These are phyloP conservation scores for Pinus albicaulis DNA, from an alignment of 75 land plant species.

Conservation along the genomic window DNA sequence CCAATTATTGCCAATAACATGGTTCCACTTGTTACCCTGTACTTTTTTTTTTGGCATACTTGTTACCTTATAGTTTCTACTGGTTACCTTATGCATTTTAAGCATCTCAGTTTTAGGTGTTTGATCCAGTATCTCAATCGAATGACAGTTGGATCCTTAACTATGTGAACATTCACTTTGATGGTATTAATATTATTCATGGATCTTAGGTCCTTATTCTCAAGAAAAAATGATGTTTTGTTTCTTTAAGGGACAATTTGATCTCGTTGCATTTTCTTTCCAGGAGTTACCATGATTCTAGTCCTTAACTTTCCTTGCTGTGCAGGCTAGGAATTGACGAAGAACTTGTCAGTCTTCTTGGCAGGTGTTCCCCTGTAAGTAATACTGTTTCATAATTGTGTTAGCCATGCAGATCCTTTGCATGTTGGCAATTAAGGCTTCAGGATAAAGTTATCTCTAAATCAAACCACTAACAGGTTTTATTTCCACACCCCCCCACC, in stretches of 20 bases:
- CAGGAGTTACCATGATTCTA: neutral
- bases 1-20: neutral
- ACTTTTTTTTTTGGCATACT: too few relatives aligned
- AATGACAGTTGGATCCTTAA: neutral
- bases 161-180: neutral
- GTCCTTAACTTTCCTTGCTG: neutral
- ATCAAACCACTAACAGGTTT: neutral
- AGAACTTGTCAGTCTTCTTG: conserved; percentile 89
- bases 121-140: neutral
- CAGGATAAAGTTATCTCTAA: neutral
- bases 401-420: neutral
- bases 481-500: too few relatives aligned
- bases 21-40: too few relatives aligned
- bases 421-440: neutral
- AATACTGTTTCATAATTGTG: neutral
- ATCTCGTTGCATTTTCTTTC: neutral
- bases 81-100: neutral
- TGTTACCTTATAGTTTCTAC: too few relatives aligned
- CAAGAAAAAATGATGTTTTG: neutral
- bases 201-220: conserved; percentile 2
- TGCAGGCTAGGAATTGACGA: conserved; percentile 95
- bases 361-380: conserved; percentile 78
- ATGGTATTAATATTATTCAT: neutral
- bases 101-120: neutral
- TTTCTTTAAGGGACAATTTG: neutral